These are phyloP conservation scores for Conringia planisiliqua DNA, from an alignment of 345 rosid genomes.

Conservation along the genomic window DNA sequence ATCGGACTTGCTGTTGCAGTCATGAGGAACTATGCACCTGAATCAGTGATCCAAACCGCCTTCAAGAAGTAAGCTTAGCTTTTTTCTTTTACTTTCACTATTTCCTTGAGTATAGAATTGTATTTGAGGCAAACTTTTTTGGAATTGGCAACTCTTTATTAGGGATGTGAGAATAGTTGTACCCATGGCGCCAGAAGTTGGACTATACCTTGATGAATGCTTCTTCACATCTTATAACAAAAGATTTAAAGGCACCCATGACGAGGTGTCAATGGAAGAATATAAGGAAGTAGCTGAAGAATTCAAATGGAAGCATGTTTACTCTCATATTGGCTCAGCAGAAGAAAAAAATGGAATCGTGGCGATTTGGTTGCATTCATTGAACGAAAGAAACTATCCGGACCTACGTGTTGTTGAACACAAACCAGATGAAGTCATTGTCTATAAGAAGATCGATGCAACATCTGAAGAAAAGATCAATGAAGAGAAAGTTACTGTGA, in stretches of 20 bases:
- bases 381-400: slow-evolving; percentile 80
- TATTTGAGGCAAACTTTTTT: not conserved
- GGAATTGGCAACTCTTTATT: not conserved
- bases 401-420: slow-evolving; percentile 40
- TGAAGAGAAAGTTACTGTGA: slow-evolving; percentile 14
- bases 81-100: not conserved
- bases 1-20: slow-evolving; percentile 86
- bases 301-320: slow-evolving; percentile 78
- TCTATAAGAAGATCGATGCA: slow-evolving; percentile 25
- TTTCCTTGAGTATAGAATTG: slow-evolving; percentile 4
- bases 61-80: slow-evolving; percentile 54
- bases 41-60: slow-evolving; percentile 62
- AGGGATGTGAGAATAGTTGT: slow-evolving; percentile 72
- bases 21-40: slow-evolving; percentile 79
- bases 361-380: slow-evolving; percentile 90
- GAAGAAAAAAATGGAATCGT: slow-evolving; percentile 84
- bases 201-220: slow-evolving; percentile 94
- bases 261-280: slow-evolving; percentile 75
- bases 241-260: slow-evolving; percentile 82
- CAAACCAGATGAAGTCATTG: slow-evolving; percentile 29
- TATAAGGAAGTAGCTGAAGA: slow-evolving; percentile 68
- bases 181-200: slow-evolving; percentile 98
- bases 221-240: slow-evolving; percentile 72
- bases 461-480: slow-evolving; percentile 14
- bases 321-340: slow-evolving; percentile 73